Evolutionary conservation across 306 rosid species (phyloP).

Genomic region (Lagenaria siceraria): DNA sequence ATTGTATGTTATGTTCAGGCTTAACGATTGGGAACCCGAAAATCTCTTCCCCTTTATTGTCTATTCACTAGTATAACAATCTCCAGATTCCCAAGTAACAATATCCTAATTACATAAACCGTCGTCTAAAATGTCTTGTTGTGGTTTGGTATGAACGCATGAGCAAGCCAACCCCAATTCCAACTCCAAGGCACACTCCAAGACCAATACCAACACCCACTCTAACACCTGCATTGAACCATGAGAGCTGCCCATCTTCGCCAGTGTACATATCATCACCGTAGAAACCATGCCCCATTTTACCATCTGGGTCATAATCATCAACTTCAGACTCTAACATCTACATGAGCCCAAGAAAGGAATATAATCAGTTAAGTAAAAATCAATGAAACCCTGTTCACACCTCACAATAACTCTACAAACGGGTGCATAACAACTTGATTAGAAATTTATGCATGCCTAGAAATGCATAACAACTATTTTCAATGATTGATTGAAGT

Average conservation of each 20-base stretch:
- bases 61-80: conserved; percentile 9
- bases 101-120: conserved; percentile 30
- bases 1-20: background rate
- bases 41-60: background rate
- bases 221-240: conserved; percentile 94
- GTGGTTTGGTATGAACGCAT: conserved; percentile 95
- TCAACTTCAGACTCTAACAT: conserved; percentile 45
- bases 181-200: conserved; percentile 85
- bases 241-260: conserved; percentile 77
- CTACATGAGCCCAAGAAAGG: conserved; percentile 32
- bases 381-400: background rate
- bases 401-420: background rate
- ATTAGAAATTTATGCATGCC: background rate
- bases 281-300: conserved; percentile 42
- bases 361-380: conserved; percentile 7
- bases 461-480: background rate
- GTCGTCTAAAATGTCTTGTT: conserved; percentile 62
- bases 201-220: conserved; percentile 93
- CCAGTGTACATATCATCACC: conserved; percentile 58
- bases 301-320: conserved; percentile 44
- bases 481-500: background rate
- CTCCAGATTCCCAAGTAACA: conserved; percentile 9
- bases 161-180: conserved; percentile 77
- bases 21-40: background rate
- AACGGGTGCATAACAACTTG: background rate